Percentiles rank a stretch among this genome's conserved stretches.
Conservation (phyloP, 371 early-diverging fungal genomes). For the Apophysomyces sp. region DNA sequence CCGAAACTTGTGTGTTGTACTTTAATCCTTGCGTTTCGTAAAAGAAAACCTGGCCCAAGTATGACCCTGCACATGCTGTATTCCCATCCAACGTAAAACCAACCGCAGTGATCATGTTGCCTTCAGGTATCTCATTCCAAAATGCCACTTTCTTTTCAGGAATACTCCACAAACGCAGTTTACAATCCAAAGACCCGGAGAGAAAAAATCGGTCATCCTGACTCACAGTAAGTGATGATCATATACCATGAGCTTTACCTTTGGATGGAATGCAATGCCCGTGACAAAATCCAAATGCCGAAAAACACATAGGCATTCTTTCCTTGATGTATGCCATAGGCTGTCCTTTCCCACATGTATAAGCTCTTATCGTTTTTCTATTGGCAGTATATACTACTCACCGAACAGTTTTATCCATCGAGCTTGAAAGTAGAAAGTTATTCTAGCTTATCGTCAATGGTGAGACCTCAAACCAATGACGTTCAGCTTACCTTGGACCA, state of each 20-base stretch:
- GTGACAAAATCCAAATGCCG: constrained; percentile 78
- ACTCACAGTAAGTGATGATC: not conserved
- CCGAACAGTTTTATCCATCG: constrained; percentile 81
- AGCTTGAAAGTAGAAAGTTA: constrained; percentile 79
- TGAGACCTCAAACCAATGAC: not conserved
- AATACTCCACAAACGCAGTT: constrained; percentile 82
- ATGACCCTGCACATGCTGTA: constrained; percentile 75
- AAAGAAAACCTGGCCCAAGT: constrained; percentile 75
- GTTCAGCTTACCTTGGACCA: constrained; percentile 70
- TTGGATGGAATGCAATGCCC: constrained; percentile 81
- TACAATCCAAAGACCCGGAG: constrained; percentile 80
- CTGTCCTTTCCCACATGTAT: constrained; percentile 29
- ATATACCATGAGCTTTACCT: constrained; percentile 21
- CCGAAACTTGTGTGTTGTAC: constrained; percentile 76
- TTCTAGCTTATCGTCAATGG: constrained; percentile 27
- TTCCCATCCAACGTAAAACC: constrained; percentile 74
- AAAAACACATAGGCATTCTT: constrained; percentile 77
- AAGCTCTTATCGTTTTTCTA: not conserved
- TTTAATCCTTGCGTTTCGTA: constrained; percentile 77
- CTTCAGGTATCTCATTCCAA: constrained; percentile 72
- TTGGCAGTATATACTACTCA: constrained; percentile 7
- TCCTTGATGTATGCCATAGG: constrained; percentile 78
- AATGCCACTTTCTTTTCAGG: constrained; percentile 71
- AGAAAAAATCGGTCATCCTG: constrained; percentile 79
- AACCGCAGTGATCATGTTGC: constrained; percentile 74